phyloP scores from a whole-genome alignment of 306 rosid species.

The Lathyrus sativus region DNA sequence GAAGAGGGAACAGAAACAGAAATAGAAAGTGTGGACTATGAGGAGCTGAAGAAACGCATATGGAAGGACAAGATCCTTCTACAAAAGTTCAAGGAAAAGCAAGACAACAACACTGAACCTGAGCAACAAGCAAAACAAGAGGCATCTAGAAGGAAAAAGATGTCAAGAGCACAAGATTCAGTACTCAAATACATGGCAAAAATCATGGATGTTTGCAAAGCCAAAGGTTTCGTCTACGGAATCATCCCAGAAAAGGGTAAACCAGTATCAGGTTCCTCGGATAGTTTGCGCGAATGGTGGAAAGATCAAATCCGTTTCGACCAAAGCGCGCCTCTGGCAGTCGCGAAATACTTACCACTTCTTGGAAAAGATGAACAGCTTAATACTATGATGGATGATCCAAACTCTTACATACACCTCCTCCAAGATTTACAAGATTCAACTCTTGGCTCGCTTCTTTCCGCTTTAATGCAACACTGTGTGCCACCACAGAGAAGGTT shows the following conservation, averaged over 20 bases:
- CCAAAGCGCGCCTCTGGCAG: conserved; percentile 45
- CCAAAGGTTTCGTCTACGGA: conserved; percentile 65
- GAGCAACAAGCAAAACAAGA: conserved; percentile 50
- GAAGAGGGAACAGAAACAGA: conserved; percentile 24
- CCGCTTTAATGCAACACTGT: conserved; percentile 64
- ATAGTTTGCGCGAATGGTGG: conserved; percentile 68
- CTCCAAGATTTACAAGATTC: conserved; percentile 61
- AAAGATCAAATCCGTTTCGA: conserved; percentile 51
- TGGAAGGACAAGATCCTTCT: conserved; percentile 58
- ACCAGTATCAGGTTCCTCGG: conserved; percentile 55
- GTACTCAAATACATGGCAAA: conserved; percentile 67
- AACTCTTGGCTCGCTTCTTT: conserved; percentile 57
- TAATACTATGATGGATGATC: conserved; percentile 33
- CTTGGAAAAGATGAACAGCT: not conserved
- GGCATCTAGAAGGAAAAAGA: conserved; percentile 57
- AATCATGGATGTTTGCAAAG: conserved; percentile 69
- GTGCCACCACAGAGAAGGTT: conserved; percentile 54
- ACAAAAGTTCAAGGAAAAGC: conserved; percentile 49
- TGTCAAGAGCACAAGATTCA: conserved; percentile 63
- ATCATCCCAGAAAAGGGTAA: conserved; percentile 64
- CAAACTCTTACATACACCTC: conserved; percentile 44
- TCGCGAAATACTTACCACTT: conserved; percentile 38
- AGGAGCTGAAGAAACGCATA: conserved; percentile 63
- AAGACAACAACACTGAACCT: conserved; percentile 19
- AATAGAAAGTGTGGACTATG: conserved; percentile 45